These are phyloP conservation scores for Xerocomellus chrysenteron DNA, from an alignment of 768 basidiomycete species.

Conservation along the genomic window DNA sequence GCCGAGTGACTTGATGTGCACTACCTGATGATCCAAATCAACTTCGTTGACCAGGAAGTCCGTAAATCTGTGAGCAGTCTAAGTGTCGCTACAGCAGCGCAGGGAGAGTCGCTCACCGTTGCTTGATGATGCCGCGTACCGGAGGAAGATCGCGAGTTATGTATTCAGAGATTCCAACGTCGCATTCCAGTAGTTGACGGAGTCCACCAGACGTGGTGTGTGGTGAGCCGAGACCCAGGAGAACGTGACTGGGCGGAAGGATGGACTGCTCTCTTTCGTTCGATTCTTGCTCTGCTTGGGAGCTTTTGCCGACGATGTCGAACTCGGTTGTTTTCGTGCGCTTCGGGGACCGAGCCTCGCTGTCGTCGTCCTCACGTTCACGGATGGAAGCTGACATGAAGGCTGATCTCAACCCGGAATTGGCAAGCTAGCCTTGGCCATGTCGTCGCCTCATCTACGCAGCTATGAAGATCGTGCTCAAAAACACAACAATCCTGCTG, in stretches of 20 bases:
- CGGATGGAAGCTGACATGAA: constrained; percentile 36
- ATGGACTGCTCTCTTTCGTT: constrained; percentile 25
- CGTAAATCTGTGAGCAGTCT: constrained; percentile 66
- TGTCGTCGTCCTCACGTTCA: constrained; percentile 52
- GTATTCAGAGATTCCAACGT: constrained; percentile 92
- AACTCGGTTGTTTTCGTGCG: constrained; percentile 35
- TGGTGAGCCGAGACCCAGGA: constrained; percentile 60
- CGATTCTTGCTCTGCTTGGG: background rate
- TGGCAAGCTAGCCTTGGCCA: constrained; percentile 5
- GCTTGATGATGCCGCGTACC: constrained; percentile 94
- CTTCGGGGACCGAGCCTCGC: constrained; percentile 39
- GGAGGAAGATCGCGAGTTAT: constrained; percentile 65
- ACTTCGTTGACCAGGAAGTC: constrained; percentile 97
- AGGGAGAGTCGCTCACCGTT: constrained; percentile 57
- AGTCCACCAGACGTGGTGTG: constrained; percentile 49
- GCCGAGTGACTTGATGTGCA: constrained; percentile 77
- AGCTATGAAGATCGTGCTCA: constrained; percentile 64
- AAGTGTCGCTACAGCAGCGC: background rate
- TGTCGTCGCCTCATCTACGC: constrained; percentile 41
- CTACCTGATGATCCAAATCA: constrained; percentile 71
- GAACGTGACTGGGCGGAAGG: constrained; percentile 72
- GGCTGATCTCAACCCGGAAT: background rate
- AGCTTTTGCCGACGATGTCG: constrained; percentile 4
- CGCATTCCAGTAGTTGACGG: constrained; percentile 64
- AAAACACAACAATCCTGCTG: constrained; percentile 69